Conservation (phyloP, 163 green algal genomes). For the Chlamydomonas reinhardtii region DNA sequence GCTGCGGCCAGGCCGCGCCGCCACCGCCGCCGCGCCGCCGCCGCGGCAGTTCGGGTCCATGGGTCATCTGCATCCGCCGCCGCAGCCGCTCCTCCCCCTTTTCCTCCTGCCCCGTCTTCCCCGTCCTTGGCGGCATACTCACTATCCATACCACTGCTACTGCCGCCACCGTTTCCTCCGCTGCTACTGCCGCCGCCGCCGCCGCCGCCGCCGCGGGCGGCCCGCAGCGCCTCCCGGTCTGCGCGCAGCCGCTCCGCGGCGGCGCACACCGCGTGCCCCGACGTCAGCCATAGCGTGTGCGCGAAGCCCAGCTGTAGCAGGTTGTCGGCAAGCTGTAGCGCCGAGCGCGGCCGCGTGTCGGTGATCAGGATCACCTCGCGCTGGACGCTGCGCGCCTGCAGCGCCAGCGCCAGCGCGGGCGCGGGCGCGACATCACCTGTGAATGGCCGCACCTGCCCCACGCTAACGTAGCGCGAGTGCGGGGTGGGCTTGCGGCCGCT, state of each 20-base stretch:
- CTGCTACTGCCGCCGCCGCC: not conserved
- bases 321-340: constrained; percentile 28
- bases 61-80: not conserved
- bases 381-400: constrained; percentile 11
- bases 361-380: constrained; percentile 43
- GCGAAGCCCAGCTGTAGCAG: constrained; percentile 39
- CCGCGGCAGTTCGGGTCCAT: not conserved
- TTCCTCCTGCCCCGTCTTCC: not conserved
- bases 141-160: not conserved
- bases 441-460: constrained; percentile 22
- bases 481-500: too few relatives aligned
- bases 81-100: not conserved
- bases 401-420: not conserved
- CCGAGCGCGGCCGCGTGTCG: constrained; percentile 13
- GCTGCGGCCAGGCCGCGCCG: not conserved
- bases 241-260: not conserved
- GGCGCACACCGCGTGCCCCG: not conserved
- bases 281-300: constrained; percentile 42
- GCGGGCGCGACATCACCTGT: constrained; percentile 13
- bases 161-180: not conserved
- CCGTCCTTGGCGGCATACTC: too few relatives aligned
- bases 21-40: not conserved
- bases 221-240: not conserved
- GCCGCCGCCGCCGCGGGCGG: not conserved
- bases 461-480: constrained; percentile 10